A percentile compares a stretch with the other conserved stretches of the same genome.
These are phyloP conservation scores for Colletotrichum aenigma DNA, from an alignment of 2,329 filamentous ascomycete genomes.

Conservation along the genomic window DNA sequence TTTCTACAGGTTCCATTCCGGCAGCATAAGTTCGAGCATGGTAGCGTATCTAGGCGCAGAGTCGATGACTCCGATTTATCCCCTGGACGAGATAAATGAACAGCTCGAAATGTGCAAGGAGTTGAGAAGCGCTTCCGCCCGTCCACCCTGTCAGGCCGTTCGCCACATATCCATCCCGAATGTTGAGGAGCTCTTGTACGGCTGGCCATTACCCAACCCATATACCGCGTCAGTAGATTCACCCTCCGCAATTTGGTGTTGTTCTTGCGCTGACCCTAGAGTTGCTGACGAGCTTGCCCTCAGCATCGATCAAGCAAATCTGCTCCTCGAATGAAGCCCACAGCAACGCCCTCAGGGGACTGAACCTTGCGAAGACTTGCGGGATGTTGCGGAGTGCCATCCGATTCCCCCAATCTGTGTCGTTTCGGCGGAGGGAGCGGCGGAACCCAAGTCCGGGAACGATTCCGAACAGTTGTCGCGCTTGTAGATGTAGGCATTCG, in stretches of 20 bases:
- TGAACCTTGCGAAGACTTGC: neutral
- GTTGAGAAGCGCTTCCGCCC: neutral
- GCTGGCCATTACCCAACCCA: neutral
- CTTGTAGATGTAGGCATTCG: neutral
- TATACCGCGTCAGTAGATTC: neutral
- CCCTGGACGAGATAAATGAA: neutral
- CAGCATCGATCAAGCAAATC: neutral
- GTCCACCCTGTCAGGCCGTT: neutral
- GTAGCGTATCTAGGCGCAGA: too few species aligned
- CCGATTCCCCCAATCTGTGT: too few species aligned
- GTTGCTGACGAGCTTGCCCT: too few species aligned
- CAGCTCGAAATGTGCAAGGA: neutral
- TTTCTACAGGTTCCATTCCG: too few species aligned
- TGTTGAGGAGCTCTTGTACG: neutral
- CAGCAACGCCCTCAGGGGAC: neutral
- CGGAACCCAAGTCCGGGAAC: neutral
- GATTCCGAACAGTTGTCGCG: neutral
- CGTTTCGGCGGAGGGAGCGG: neutral
- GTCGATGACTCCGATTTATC: too few species aligned
- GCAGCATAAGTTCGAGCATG: too few species aligned
- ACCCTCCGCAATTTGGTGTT: neutral
- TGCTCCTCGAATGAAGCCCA: neutral
- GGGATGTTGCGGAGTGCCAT: neutral
- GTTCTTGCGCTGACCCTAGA: neutral
- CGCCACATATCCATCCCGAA: neutral